Evolutionary conservation across 75 land plant species (phyloP), one percentile per base, ranked within the genome.

Genomic region (Pinus tabuliformis): DNA sequence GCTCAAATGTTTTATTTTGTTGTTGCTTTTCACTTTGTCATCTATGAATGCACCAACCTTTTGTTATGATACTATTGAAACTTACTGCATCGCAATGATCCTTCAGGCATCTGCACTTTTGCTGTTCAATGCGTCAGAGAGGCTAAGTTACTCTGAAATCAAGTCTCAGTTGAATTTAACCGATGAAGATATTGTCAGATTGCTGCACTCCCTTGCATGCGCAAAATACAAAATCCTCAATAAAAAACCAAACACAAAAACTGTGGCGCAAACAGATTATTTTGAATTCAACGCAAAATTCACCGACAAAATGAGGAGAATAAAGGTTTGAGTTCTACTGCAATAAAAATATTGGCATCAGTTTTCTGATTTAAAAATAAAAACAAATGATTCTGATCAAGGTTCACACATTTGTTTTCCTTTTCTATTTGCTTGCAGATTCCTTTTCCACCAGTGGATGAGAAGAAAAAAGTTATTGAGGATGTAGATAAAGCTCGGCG

Each of bases 401-500:
- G 70, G 64, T 36, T 66, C 70, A 36, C n/a, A 37, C 11, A 45
- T 33, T 45, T 20, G 70, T 42, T 37, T 37, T 6, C 42, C 22
- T 6, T 68, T 68, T 68, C 7, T 36, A 17, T 37, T 37, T 64
- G 68, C 42, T 68, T 83, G 78, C 79, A 95, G 98, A 89, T 95
- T 73, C 99, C 97, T 73, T 86, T 94, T 7, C 99, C 97, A 22
- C 99, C 99, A 58, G 89, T 94, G 73, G 99, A 94, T 75, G 99
- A 96, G 79, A 96, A 94, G 80, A 96, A 96, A 81, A 96, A 96
- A 75, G 99, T 96, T 5, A 91, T 93, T 49, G 97, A 93, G 77
- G 99, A 96, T 83, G 97, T 96, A 73, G 94, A 96, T 68, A 93
- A 96, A 81, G 99, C 93, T 75, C 76, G 99, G 63, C 85, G 97